These are phyloP conservation scores for Cyberlindnera japonica DNA, from an alignment of 805 yeast species.

Conservation along the genomic window DNA sequence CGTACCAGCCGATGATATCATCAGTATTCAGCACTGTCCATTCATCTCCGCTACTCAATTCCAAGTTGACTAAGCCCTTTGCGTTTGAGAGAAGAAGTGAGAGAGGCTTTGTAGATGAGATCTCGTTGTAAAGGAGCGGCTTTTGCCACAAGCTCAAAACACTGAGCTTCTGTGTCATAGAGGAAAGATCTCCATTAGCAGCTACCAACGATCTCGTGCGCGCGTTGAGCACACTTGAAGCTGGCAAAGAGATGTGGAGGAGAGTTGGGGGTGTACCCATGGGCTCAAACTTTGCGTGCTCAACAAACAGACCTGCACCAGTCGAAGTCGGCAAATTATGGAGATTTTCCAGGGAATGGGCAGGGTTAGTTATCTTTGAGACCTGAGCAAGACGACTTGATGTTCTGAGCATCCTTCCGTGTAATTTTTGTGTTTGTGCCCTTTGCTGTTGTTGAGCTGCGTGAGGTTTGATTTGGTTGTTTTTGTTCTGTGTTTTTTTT, in stretches of 20 bases:
- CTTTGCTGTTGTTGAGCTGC: background rate
- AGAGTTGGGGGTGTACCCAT: slow-evolving; percentile 28
- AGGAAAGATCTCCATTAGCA: slow-evolving; percentile 18
- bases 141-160: slow-evolving; percentile 12
- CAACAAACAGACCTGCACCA: slow-evolving; percentile 31
- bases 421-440: background rate
- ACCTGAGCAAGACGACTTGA: slow-evolving; percentile 1
- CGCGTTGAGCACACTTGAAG: slow-evolving; percentile 22
- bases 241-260: slow-evolving; percentile 26
- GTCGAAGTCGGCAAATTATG: slow-evolving; percentile 20
- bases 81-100: slow-evolving; percentile 16
- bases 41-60: slow-evolving; percentile 7
- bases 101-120: slow-evolving; percentile 17
- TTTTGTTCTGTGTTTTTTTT: background rate
- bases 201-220: slow-evolving; percentile 23
- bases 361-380: background rate
- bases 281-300: slow-evolving; percentile 29
- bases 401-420: background rate
- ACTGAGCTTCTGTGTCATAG: slow-evolving; percentile 4
- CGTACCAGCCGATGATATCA: slow-evolving; percentile 21
- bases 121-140: slow-evolving; percentile 18
- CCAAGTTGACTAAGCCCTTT: slow-evolving; percentile 16
- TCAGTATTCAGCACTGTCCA: slow-evolving; percentile 18
- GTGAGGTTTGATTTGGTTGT: background rate
- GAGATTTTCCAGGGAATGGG: slow-evolving; percentile 2